Evolutionary conservation across 1,139 yeast species (phyloP).

Genomic region (Hemisphaericaspora lyxosophila): DNA sequence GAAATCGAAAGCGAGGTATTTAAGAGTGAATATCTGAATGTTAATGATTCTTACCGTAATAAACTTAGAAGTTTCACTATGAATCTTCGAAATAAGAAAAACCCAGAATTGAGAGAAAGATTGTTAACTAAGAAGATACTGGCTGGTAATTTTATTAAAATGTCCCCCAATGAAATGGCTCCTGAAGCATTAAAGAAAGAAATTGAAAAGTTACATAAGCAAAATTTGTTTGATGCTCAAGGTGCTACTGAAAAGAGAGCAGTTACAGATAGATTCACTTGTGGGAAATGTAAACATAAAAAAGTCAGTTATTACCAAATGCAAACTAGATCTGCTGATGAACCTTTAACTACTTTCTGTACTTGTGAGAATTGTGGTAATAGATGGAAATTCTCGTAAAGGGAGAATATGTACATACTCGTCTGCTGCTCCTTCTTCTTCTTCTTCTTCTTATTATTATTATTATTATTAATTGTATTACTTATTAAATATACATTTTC

Average conservation of each 20-base stretch:
- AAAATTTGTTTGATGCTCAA: constrained; percentile 93
- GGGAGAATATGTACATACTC: background rate
- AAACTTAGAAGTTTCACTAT: constrained; percentile 80
- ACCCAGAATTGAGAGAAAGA: constrained; percentile 76
- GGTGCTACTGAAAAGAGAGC: constrained; percentile 98
- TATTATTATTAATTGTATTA: background rate
- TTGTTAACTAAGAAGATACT: constrained; percentile 64
- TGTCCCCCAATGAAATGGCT: constrained; percentile 93
- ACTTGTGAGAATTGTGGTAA: constrained; percentile 97
- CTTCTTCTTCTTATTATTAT: background rate
- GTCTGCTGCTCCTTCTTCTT: background rate
- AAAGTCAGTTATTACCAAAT: constrained; percentile 95
- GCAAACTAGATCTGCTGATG: constrained; percentile 98
- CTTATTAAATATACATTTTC: constrained; percentile 1
- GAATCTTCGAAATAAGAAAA: constrained; percentile 84
- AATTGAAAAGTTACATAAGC: constrained; percentile 79
- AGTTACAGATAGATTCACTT: constrained; percentile 91
- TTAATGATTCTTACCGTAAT: constrained; percentile 65
- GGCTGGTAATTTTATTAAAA: constrained; percentile 65
- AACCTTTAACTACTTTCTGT: constrained; percentile 96
- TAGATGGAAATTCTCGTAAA: constrained; percentile 87
- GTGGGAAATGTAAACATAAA: constrained; percentile 97
- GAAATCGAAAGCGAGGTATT: constrained; percentile 74
- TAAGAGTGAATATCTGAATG: constrained; percentile 54
- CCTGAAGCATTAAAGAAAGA: constrained; percentile 86